Percentiles rank a stretch among this genome's conserved stretches.
These are phyloP conservation scores for Suillus bovinus DNA, from an alignment of 768 basidiomycete species.

Conservation along the genomic window DNA sequence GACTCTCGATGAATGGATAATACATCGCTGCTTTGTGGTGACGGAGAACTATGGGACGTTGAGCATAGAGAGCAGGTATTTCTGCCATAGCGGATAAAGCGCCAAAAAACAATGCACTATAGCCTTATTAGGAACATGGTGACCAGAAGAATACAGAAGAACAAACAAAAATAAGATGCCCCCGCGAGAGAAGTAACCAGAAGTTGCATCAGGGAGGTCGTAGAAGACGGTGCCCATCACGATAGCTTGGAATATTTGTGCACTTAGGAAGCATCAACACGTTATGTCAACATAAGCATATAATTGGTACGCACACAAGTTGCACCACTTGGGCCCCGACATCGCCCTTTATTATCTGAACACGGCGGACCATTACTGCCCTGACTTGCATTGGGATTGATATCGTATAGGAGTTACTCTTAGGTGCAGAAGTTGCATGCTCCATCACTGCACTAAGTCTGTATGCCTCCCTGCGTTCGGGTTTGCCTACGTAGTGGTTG, in stretches of 20 bases:
- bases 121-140: conserved; percentile 9
- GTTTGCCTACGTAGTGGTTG: conserved; percentile 44
- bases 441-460: conserved; percentile 52
- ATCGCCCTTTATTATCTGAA: conserved; percentile 47
- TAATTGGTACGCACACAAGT: conserved; percentile 16
- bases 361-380: conserved; percentile 47
- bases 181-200: conserved; percentile 56
- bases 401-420: conserved; percentile 49
- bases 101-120: conserved; percentile 57
- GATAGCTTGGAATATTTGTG: conserved; percentile 34
- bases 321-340: conserved; percentile 34
- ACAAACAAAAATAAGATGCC: conserved; percentile 80
- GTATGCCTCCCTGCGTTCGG: conserved; percentile 44
- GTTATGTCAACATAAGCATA: conserved; percentile 18
- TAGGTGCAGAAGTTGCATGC: conserved; percentile 46
- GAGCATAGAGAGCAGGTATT: conserved; percentile 48
- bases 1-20: conserved; percentile 47
- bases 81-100: conserved; percentile 62
- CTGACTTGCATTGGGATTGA: conserved; percentile 49
- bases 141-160: neutral
- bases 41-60: conserved; percentile 45
- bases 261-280: conserved; percentile 31
- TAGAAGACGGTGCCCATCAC: conserved; percentile 47
- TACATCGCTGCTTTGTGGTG: conserved; percentile 50
- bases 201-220: conserved; percentile 39